Conservation (phyloP, 2,329 filamentous ascomycete genomes). For the Colletotrichum endophyticum region DNA sequence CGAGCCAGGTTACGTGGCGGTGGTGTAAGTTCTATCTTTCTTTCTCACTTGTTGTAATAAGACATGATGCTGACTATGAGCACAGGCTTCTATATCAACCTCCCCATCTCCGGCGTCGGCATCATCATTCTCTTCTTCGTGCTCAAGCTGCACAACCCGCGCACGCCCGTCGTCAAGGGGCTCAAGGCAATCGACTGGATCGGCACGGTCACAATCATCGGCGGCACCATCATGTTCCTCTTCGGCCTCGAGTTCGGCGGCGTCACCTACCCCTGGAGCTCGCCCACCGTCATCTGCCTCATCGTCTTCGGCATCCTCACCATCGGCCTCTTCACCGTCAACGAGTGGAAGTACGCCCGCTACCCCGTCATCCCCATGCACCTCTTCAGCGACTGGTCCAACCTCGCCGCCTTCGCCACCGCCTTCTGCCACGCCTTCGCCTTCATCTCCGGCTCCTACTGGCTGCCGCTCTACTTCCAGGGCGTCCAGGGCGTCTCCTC, state of each 20-base stretch:
- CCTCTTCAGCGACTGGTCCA: constrained; percentile 62
- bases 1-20: constrained; percentile 63
- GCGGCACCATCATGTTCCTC: constrained; percentile 71
- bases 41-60: accelerated
- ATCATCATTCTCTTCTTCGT: constrained; percentile 66
- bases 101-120: constrained; percentile 57
- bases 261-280: constrained; percentile 64
- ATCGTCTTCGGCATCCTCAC: constrained; percentile 62
- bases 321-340: constrained; percentile 57
- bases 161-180: constrained; percentile 65
- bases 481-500: constrained; percentile 66
- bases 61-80: not conserved
- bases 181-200: constrained; percentile 65
- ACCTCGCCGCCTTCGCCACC: constrained; percentile 58
- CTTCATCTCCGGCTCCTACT: constrained; percentile 72
- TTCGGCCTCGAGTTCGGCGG: constrained; percentile 75
- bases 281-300: constrained; percentile 65
- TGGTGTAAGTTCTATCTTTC: constrained; percentile 49
- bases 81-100: constrained; percentile 38
- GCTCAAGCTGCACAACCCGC: constrained; percentile 70
- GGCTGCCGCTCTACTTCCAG: constrained; percentile 77
- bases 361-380: constrained; percentile 73
- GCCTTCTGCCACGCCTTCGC: constrained; percentile 55
- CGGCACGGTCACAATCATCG: constrained; percentile 67
- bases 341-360: constrained; percentile 67